Base-by-base conservation (phyloP, 176 grass and related monocot species). In the Chrysopogon serrulatus region DNA sequence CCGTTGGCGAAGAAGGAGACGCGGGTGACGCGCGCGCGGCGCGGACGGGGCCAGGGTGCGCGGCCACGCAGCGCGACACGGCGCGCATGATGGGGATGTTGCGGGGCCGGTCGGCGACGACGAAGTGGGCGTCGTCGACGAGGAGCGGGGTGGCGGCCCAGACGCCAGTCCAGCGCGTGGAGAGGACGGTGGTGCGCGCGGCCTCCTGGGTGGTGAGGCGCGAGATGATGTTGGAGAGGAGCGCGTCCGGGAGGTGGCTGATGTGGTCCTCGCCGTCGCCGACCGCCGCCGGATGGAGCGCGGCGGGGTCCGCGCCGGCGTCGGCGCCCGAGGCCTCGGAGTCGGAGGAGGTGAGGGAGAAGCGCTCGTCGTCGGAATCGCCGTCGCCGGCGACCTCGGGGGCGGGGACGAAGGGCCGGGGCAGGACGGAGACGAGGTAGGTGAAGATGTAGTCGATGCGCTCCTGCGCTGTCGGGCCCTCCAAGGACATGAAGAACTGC, bases 121-220 rank as follows among this genome's bases (percentile, higher is more conserved):
- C 17, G 71, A 87, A 40, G 86, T 82, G 79, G 16, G 86, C 64
- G 64, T 87, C 86, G 51, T 87, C 86, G 71, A 89, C 10, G 68
- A 80, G 36, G 75, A 84, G 81, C 19, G 87, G 73, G 33, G 60
- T 79, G 53, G 36, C 77, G 53, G 82, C 21, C 76, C 81, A 89
- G 19, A 72, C 33, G 67, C 15, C 0, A 66, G 68, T 76, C 87
- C 87, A 89, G 32, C 23, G 64, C 37, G 61, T 41, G n/a, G 86
- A 83, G 9, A 88, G 80, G 31, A 4, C 68, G 45, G 64, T 42
- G 81, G 87, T 84, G 43, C 81, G 75, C 21, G 43, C 81, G 34
- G 87, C 81, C 0, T 88, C 80, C 40, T 41, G 83, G 39, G 72
- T 78, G 73, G 79, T 39, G 71, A 88, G 79, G 79, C 80, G 65